Evolutionary conservation across 208 protist species (phyloP), one percentile per base, ranked within the genome.

Genomic region (Leptomonas seymouri): DNA sequence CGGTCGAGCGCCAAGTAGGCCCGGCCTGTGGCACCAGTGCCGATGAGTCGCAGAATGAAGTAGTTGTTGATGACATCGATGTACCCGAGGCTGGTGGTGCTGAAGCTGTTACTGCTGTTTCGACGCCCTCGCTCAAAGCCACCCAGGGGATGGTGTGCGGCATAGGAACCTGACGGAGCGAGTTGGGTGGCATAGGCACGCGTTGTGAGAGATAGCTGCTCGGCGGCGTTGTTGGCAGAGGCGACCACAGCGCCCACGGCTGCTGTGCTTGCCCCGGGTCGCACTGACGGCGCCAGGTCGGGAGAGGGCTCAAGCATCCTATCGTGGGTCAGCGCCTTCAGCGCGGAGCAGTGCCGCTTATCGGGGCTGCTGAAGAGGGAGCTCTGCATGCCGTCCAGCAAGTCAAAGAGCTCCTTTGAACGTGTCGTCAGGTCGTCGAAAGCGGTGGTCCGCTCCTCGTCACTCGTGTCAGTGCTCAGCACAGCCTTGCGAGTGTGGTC

Each of bases 11-110:
- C 61, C 15, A 93, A 65, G 42, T 78, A 84, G 15, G 87, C 87
- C 3, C 59, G 75, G 14, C 66, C 80, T 9, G 76, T 89, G 3
- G 74, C 69, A 25, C 87, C 87, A 28, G 50, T 55, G n/a, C 87
- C 87, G 15, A 95, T 39, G 16, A 71, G 57, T 2, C 55, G 34
- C 27, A 81, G 36, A 11, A 93, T 39, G 34, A 49, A 69, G 76
- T 93, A 95, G n/a, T 92, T 65, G 71, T 95, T 95, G 11, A 95
- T 36, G 41, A 76, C 74, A 16, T 79, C 69, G 39, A 70, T 63
- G 48, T 58, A 74, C 31, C 42, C 60, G 31, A 68, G 30, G 45
- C 42, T 73, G 59, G 55, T 65, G 56, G 27, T 71, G 71, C 66
- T 68, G 71, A 65, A 61, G 41, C 53, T 58, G 28, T 60, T 62